Evolutionary conservation across 1,284 basidiomycete genomes (phyloP), one percentile per base, ranked within the genome.

Genomic region (Boletellus deceptivus): DNA sequence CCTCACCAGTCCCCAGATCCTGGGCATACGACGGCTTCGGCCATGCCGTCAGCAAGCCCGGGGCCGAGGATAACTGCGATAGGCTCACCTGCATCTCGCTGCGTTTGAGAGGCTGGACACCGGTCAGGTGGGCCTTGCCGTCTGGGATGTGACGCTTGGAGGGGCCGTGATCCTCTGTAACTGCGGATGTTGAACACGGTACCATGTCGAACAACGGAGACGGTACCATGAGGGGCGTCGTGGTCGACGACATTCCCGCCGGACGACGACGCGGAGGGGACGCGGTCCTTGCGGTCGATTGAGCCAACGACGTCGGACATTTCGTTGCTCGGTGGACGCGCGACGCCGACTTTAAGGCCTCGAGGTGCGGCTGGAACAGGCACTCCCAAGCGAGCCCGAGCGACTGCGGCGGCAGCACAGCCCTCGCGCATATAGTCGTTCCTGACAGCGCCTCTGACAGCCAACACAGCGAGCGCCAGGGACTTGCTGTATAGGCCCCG

Each of bases 1-100:
- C 77, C 65, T 86, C 82, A 20, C 74, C 73, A 16, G 82, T 77
- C 43, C 91, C 92, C 48, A 94, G 71, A 68, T 94, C 91, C 70
- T 96, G 91, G 2, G 93, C 84, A 67, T 96, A 95, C 0, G 89
- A 92, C 6, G 88, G 91, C 86, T 89, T 57, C 25, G 49, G 7
- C 13, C 24, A 40, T 48, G 34, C 43, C 39, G 51, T 71, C 61
- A 53, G 41, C 34, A 39, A 22, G 24, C 34, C 14, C 40, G 38
- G 34, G 29, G 14, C 14, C 35, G 44, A 22, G 11, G 20, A 9
- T 73, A 35, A 22, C 5, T 18, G 31, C 2, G 18, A 16, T 14
- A 18, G 27, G 49, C 54, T 31, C 29, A 85, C 84, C 82, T 93
- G 91, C 91, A 93, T 91, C 72, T 93, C 91, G 45, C 78, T 79